Conservation (phyloP, 179 eudicot genomes). For the Sideroxylon spinosum region DNA sequence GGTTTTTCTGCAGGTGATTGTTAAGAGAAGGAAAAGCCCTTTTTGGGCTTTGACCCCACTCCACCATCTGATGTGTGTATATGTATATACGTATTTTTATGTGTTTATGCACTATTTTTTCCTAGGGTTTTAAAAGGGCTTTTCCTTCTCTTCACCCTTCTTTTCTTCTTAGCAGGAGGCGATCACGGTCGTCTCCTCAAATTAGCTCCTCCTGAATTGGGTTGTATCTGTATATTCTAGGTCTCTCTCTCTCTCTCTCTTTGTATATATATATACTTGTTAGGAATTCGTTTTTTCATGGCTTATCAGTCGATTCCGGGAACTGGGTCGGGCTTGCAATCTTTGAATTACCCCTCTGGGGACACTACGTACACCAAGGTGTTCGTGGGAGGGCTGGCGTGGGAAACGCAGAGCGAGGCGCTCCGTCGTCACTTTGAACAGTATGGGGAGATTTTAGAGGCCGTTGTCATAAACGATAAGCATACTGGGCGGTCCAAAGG, state of each 20-base stretch:
- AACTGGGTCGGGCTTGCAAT: constrained; percentile 29
- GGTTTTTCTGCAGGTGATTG: no score
- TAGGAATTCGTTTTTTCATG: constrained; percentile 6
- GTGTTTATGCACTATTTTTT: no score
- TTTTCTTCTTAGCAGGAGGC: background rate
- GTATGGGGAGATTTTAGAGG: constrained; percentile 47
- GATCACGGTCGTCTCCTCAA: background rate
- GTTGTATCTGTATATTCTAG: background rate
- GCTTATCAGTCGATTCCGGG: constrained; percentile 16
- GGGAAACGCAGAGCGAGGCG: constrained; percentile 44
- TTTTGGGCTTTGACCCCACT: no score
- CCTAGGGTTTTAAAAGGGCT: constrained; percentile 5
- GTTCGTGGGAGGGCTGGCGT: constrained; percentile 48
- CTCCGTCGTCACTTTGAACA: constrained; percentile 38
- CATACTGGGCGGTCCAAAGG: constrained; percentile 47
- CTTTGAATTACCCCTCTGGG: constrained; percentile 57
- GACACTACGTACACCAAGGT: constrained; percentile 47
- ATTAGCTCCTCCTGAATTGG: constrained; percentile 6
- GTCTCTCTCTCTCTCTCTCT: no score
- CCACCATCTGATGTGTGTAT: no score
- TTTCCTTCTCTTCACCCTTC: background rate
- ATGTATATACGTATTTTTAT: no score
- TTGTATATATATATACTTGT: background rate
- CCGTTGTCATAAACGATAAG: constrained; percentile 47
- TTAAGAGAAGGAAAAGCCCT: no score